Base-by-base conservation (phyloP, 2,329 filamentous ascomycete genomes). In the Neofusicoccum cordaticola region DNA sequence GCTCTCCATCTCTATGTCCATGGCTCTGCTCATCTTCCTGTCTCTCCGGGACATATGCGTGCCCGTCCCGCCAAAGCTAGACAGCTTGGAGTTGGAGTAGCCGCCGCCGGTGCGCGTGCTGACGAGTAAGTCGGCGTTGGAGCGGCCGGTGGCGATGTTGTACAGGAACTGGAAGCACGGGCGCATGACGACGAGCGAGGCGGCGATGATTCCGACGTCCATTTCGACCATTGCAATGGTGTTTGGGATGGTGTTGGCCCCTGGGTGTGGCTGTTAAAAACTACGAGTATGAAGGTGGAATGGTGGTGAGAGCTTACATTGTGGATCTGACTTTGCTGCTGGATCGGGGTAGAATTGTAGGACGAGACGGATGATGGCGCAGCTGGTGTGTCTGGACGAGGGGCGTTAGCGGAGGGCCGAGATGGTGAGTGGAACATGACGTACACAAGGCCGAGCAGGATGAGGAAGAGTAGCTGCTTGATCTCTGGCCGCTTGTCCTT, bases 381-480 rank as follows among this genome's bases (percentile, higher is more conserved):
- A 45, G n/a, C 39, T 42, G 27, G 53, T 58, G 41, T 58, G 53
- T 4, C 53, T 58, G 41, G 6, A 34, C 3, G 17, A 6, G 4
- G 7, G 8, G 0, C 1, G 19, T 27, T n/a, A 31, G 39, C 11
- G 17, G 35, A 15, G 22, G 4, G 2, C 3, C 3, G 35, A 37
- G 13, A 19, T 19, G 37, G 22, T 13, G 22, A 15, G 17, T 4
- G 17, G 12, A 12, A 3, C 4, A 1, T 17, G 39, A 31, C 53
- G 8, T 45, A 58, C 53, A 58, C 53, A 15, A 58, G 45, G 2
- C 53, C 53, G 15, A 58, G 53, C n/a, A 58, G 41, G 41, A 58
- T 58, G 53, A 58, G 53, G 15, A 58, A 44, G 39, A 58, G 53
- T 2, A 58, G 53, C 41, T 58, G 53, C 27, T 58, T 58, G 41